Percentiles rank a stretch among this genome's conserved stretches.
These are phyloP conservation scores for Rhinocladiella mackenziei DNA, from an alignment of 2,329 filamentous ascomycete species.

Conservation along the genomic window DNA sequence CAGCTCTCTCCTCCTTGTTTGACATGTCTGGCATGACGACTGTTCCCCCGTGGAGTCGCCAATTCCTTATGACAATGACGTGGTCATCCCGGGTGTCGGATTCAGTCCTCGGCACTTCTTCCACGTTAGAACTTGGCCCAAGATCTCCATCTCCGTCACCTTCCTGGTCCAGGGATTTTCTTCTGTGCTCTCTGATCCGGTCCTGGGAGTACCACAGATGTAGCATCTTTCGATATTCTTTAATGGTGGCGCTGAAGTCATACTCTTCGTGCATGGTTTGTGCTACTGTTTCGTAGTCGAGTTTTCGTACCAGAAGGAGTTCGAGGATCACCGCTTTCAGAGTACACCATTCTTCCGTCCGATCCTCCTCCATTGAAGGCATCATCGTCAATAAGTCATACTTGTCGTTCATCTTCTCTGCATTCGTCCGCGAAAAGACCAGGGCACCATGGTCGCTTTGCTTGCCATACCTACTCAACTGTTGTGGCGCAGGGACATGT, in stretches of 20 bases:
- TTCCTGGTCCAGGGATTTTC: conserved; percentile 5
- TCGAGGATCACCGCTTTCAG: conserved; percentile 13
- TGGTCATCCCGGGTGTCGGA: too few species aligned
- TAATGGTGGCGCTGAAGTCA: conserved; percentile 11
- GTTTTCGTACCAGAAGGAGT: conserved; percentile 11
- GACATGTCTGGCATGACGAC: too few species aligned
- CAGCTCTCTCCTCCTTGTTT: too few species aligned
- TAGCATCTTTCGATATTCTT: conserved; percentile 11
- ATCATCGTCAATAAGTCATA: not conserved
- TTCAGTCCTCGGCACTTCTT: not conserved
- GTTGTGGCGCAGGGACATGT: not conserved
- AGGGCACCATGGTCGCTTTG: conserved; percentile 1
- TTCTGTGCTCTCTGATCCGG: conserved; percentile 2
- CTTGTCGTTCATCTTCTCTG: conserved; percentile 11
- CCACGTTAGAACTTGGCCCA: not conserved
- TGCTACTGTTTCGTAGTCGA: conserved; percentile 7
- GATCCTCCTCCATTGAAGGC: conserved; percentile 4
- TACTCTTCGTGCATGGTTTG: conserved; percentile 11
- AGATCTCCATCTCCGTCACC: not conserved
- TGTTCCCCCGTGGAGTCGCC: too few species aligned
- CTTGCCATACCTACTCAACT: not conserved
- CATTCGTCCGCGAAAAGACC: conserved; percentile 16
- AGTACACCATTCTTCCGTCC: conserved; percentile 10
- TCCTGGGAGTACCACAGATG: conserved; percentile 14
- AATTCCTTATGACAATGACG: too few species aligned